Base-by-base conservation (phyloP, 305 asterid genomes). In the Euphrasia arctica region DNA sequence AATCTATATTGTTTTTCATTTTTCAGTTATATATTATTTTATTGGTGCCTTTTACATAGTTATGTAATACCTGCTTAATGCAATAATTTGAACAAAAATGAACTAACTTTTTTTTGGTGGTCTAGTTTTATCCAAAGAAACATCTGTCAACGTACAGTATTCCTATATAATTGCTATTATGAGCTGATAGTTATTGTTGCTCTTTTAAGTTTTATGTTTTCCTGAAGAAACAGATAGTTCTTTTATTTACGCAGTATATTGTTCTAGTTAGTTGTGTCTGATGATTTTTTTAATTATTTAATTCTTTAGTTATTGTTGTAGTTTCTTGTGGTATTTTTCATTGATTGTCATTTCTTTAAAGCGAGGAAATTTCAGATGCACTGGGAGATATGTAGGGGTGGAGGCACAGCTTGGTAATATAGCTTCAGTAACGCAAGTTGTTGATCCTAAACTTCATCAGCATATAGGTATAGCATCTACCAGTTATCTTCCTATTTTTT, bases 291-390 rank as follows among this genome's bases (percentile, higher is more conserved):
- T 28, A 13, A 62, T 55, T 52, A 36, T 51, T 43, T 56, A 54
- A 51, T 66, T 22, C 60, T 32, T 56, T 27, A 51, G 63, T 57
- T 61, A 4, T 67, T 60, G 15, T 68, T 65, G 70, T 71, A 55
- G 65, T 72, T 72, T 49, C 70, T 72, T 58, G 65, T 70, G 62
- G 63, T 69, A 25, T 55, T 75, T 70, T 63, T 60, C 60, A 47
- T 63, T 78, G 56, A 50, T 62, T 77, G 74, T 60, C 68, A 64
- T 77, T 82, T 70, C 36, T 60, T 70, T 75, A 70, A 78, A 93
- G 98, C 84, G 98, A 82, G 96, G 86, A 76, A 93, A 93, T 79
- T 93, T 93, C 90, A 90, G 90, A 83, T 85, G 96, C 90, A 87
- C 91, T 0, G 97, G 76, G 65, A 82, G 81, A 55, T 85, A 97